Conservation (phyloP, 108 stramenopile species). For the Nitzschia sp. region DNA sequence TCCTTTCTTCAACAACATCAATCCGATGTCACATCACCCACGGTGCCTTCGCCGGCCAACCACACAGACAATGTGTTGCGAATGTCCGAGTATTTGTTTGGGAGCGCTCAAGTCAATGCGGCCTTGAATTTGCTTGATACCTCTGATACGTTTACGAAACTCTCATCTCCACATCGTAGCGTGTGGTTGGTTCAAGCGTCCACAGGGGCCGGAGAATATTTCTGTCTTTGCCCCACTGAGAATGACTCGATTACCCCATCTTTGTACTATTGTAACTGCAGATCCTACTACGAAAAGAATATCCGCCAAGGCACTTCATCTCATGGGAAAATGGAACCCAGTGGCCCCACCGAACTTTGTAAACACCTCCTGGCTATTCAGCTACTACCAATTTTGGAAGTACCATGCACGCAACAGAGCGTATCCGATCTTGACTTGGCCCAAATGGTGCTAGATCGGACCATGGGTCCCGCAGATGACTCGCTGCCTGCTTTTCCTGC, state of each 20-base stretch:
- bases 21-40: too few relatives aligned
- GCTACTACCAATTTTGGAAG: slow-evolving; percentile 1
- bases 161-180: slow-evolving; percentile 1
- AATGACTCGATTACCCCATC: background rate
- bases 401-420: background rate
- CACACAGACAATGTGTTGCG: background rate
- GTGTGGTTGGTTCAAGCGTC: slow-evolving; percentile 13
- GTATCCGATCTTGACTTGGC: slow-evolving; percentile 13
- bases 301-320: background rate
- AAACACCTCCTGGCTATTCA: slow-evolving; percentile 22
- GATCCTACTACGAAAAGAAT: slow-evolving; percentile 16
- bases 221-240: slow-evolving; percentile 2
- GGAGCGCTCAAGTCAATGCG: slow-evolving; percentile 9
- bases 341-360: slow-evolving; percentile 1
- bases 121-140: slow-evolving; percentile 19
- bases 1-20: too few relatives aligned
- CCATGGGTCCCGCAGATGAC: background rate
- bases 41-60: too few relatives aligned
- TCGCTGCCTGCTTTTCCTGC: too few relatives aligned
- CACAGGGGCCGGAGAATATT: background rate
- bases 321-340: background rate
- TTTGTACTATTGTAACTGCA: slow-evolving; percentile 21
- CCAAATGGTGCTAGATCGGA: slow-evolving; percentile 15
- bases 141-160: slow-evolving; percentile 7
- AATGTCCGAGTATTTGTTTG: slow-evolving; percentile 31